Base-by-base conservation (phyloP, 1,139 yeast genomes). In the Zygoascus hellenicus region DNA sequence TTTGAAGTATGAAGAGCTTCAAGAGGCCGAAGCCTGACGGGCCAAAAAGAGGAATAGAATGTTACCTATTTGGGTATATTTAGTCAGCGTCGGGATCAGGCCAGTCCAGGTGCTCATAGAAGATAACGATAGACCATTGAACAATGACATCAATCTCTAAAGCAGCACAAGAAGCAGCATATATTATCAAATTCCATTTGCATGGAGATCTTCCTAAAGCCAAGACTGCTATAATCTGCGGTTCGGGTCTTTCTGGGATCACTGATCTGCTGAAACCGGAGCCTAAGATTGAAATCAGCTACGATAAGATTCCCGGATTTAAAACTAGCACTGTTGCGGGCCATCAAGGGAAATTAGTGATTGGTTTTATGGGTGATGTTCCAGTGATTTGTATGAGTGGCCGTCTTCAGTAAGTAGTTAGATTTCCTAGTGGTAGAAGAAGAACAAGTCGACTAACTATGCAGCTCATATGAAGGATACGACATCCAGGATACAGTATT, bases 371-470 rank as follows among this genome's bases (percentile, higher is more conserved):
- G 58, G 94, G 94, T 1, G 56, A 58, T 9, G 86, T 83, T 0
- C 94, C 95, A 0, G 95, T 90, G 0, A 78, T 90, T 66, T 82
- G 96, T 59, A 89, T 90, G 96, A 88, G 87, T 48, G 97, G 97
- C 5, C 74, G 97, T 55, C 70, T 90, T 50, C 97, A 90, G 64
- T 60, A 43, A 51, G 64, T 56, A 17, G 26, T 10, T 9, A 11
- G 13, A 11, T 7, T 7, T 26, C 22, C 11, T 3, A 13, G 35
- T 3, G 2, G 16, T 31, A 13, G 6, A 33, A 11, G 7, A 6
- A 10, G 48, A 41, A 46, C 46, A 38, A 10, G 17, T 30, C 40
- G 3, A 9, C 11, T 50, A 41, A 46, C 49, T 39, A 13, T 17
- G 26, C 41, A 59, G 60, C 56, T 85, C 84, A 54, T 92, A 92